phyloP scores from a whole-genome alignment of 2,329 filamentous ascomycete species.

The Exserohilum turcica region DNA sequence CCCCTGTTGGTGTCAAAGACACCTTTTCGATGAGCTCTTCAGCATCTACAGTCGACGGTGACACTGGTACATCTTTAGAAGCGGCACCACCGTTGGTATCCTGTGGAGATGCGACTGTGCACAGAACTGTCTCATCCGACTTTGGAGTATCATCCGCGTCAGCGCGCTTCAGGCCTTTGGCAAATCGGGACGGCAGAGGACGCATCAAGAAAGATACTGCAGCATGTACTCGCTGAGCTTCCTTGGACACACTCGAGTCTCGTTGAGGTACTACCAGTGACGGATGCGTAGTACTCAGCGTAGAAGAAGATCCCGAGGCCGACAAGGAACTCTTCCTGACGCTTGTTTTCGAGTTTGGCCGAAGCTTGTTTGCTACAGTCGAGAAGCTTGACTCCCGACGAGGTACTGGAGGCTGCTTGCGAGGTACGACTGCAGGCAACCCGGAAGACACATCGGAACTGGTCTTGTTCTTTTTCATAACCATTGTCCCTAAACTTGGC shows the following conservation, averaged over 20 bases:
- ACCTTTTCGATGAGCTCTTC: conserved; percentile 19
- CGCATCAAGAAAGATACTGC: conserved; percentile 37
- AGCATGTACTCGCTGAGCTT: conserved; percentile 36
- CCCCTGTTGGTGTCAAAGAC: conserved; percentile 14
- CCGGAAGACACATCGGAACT: conserved; percentile 21
- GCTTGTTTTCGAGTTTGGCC: conserved; percentile 28
- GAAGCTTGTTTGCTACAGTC: conserved; percentile 19
- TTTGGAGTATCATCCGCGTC: conserved; percentile 12
- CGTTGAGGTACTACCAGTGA: conserved; percentile 36
- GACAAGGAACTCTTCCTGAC: conserved; percentile 27
- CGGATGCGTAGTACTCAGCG: conserved; percentile 21
- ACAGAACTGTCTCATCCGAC: conserved; percentile 5
- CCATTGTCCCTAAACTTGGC: conserved; percentile 5
- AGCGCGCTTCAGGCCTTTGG: conserved; percentile 17
- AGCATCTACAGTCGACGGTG: conserved; percentile 6
- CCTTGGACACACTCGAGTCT: conserved; percentile 41
- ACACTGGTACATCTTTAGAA: not conserved
- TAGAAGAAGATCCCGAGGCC: conserved; percentile 31
- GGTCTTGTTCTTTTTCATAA: conserved; percentile 10
- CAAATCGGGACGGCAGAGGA: conserved; percentile 22
- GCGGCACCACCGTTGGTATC: not conserved
- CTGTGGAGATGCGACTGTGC: conserved; percentile 3
- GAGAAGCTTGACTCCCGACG: conserved; percentile 28
- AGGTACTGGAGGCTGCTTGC: conserved; percentile 20
- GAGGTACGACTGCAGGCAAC: conserved; percentile 19